Evolutionary conservation across 257 asterid species (phyloP), one percentile per base, ranked within the genome.

Genomic region (Ocimum tenuiflorum): DNA sequence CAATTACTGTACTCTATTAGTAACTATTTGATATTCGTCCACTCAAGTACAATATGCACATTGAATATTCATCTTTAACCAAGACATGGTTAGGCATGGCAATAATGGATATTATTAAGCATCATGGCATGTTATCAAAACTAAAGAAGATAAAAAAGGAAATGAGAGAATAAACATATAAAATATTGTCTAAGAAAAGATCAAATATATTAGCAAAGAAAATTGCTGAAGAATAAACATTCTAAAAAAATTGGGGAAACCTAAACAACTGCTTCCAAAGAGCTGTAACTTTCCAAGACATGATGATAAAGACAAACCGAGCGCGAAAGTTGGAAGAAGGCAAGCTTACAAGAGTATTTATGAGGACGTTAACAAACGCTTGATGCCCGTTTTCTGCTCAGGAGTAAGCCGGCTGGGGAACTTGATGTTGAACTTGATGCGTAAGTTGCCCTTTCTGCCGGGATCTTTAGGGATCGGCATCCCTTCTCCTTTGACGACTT

Each of bases 381-480:
- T 82, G 5, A 91, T 81, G 60, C 95, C 98, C 15, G 80, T 63
- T 77, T 91, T 91, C 84, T 91, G 98, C 77, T 86, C 96, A 0
- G 91, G 67, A n/a, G 90, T 83, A 70, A 91, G 98, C 81, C 81
- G 87, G 74, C 73, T 71, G 2, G 96, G 98, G 71, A 86, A 88
- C 82, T 83, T 91, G 60, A 91, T 82, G 63, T 82, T 81, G 74
- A 91, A 86, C 81, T 85, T 88, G 74, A 88, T 78, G 31, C 96
- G 63, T 54, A 91, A 53, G 65, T 88, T 88, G 6, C 98, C 98
- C 68, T 72, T 88, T 67, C 70, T 83, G 69, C 92, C 83, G 1
- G 98, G 98, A 46, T 91, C 96, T 75, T 83, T 91, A 1, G 95
- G 92, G 36, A 91, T 83, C 2, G 98, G 98, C 98, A 91, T 88